Evolutionary conservation across 192 early-diverging fungal species (phyloP), one percentile per base, ranked within the genome.

Genomic region (Spizellomyces sp.): DNA sequence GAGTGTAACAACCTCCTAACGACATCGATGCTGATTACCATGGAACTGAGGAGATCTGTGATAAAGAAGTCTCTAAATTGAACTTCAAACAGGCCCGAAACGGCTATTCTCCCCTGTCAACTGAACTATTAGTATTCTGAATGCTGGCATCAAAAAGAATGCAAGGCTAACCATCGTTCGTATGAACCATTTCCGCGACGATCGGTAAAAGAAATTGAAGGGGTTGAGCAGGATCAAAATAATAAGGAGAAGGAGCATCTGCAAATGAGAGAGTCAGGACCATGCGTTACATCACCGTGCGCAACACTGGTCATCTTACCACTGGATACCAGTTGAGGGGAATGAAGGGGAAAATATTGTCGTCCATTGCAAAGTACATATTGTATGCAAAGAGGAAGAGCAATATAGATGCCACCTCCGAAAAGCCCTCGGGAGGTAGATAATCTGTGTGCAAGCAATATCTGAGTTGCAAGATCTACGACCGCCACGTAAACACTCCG

Each of bases 31-130:
- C 54, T 55, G 54, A 17, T 22, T 59, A 70, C 70, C 75, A 82
- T 75, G 42, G 76, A 80, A 48, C 48, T 56, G 0, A 81, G 15
- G 9, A 80, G 45, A 75, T 82, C 81, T 14, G 69, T 69, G 12
- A 82, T 71, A 48, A 82, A 82, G 61, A 82, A 82, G 58, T 82
- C 81, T 22, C 75, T 56, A 61, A 82, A 81, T 55, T 80, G 73
- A 8, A 82, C 81, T 15, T 14, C 17, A 27, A 71, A 64, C 5
- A 57, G 45, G 15, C 79, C 79, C 1, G 75, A 77, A 42, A 64
- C 9, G 8, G 75, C n/a, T 36, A 80, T 80, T 12, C 75, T 54
- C 22, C 22, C 42, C 64, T 69, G 41, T 46, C 8, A 21, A 64
- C 60, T 5, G 5, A 15, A 15, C 12, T 17, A 41, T 27, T 5